phyloP scores from a whole-genome alignment of 306 rosid genomes.

The Mucuna pruriens region DNA sequence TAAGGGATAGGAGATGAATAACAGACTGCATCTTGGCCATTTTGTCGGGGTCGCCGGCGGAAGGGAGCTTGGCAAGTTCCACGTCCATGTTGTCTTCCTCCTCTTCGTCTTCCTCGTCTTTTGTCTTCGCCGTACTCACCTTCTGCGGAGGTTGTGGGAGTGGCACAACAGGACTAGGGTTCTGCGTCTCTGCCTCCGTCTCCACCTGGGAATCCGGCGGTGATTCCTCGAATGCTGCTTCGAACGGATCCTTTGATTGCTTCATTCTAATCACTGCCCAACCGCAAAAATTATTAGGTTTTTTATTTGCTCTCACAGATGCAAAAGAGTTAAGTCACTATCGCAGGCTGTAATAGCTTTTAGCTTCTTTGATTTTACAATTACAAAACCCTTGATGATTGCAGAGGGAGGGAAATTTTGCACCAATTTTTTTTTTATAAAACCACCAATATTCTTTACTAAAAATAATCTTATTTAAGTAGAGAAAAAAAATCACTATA shows the following conservation, averaged over 20 bases:
- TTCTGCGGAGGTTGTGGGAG: constrained; percentile 14
- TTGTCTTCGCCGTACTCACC: constrained; percentile 40
- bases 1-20: no score
- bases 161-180: constrained; percentile 31
- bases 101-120: constrained; percentile 82
- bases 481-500: no score
- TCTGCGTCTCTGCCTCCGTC: constrained; percentile 23
- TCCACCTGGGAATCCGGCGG: constrained; percentile 66
- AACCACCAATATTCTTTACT: no score
- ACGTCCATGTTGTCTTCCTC: constrained; percentile 93
- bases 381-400: no score
- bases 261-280: constrained; percentile 43
- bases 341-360: no score
- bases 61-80: constrained; percentile 79
- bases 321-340: no score
- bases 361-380: no score
- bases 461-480: no score
- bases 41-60: constrained; percentile 78
- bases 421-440: no score
- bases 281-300: no score
- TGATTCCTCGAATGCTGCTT: constrained; percentile 91
- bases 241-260: constrained; percentile 97
- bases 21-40: constrained; percentile 97
- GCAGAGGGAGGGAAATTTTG: no score
- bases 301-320: no score